Conservation (phyloP, 139 green algal species). For the Eudorina sp. region DNA sequence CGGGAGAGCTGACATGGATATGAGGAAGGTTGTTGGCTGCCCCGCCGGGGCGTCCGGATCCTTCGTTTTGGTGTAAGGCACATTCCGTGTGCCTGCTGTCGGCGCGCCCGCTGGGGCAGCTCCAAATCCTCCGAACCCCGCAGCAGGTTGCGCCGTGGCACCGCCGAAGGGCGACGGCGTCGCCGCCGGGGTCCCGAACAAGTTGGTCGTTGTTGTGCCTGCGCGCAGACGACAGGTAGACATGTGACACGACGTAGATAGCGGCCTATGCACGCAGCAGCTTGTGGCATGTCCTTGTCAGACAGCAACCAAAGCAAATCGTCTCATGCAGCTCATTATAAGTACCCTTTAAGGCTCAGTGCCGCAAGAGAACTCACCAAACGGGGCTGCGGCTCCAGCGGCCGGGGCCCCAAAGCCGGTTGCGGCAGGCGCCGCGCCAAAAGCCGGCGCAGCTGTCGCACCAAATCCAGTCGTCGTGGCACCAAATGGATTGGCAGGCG, state of each 20-base stretch:
- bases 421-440: constrained; percentile 46
- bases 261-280: too few species aligned
- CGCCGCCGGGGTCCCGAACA: constrained; percentile 30
- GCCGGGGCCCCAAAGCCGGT: constrained; percentile 50
- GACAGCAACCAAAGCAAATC: too few species aligned
- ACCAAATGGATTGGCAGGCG: constrained; percentile 49
- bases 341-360: too few species aligned
- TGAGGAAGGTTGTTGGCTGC: constrained; percentile 53
- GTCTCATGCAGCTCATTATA: too few species aligned
- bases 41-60: constrained; percentile 67
- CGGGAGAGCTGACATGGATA: constrained; percentile 86
- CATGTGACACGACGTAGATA: neutral
- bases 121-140: constrained; percentile 47
- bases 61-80: constrained; percentile 74
- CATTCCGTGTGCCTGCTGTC: constrained; percentile 64
- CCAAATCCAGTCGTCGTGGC: constrained; percentile 55
- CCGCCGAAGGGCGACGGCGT: constrained; percentile 51
- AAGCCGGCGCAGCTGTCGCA: constrained; percentile 42
- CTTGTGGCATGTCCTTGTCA: too few species aligned
- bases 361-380: constrained; percentile 37
- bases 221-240: neutral
- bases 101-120: constrained; percentile 16
- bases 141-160: neutral
- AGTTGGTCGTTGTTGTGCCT: constrained; percentile 11
- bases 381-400: neutral